These are phyloP conservation scores for Theileria orientalis DNA, from an alignment of 169 alveolate genomes.

Conservation along the genomic window DNA sequence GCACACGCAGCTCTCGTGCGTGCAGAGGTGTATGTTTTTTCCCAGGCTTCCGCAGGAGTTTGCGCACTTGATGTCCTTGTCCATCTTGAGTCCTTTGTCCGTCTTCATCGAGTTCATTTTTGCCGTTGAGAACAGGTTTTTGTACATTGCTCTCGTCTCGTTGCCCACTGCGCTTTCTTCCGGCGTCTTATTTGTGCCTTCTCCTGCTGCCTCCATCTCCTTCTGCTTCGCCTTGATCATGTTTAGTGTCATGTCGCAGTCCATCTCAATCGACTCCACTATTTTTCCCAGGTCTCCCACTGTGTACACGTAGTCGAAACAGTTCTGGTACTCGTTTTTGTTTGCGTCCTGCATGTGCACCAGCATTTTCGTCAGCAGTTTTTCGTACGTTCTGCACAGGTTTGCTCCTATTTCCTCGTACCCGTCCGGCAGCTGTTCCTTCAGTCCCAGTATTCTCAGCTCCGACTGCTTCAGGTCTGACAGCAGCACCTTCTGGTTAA, in stretches of 20 bases:
- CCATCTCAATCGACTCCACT: conserved; percentile 46
- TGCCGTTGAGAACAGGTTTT: too few relatives aligned
- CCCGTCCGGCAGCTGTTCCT: neutral
- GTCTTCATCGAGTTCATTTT: neutral
- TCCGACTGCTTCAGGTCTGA: conserved; percentile 23
- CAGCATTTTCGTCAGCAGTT: conserved; percentile 57
- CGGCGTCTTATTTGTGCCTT: neutral
- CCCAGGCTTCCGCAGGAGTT: conserved; percentile 2
- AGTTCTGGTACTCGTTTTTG: conserved; percentile 16
- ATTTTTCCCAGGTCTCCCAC: conserved; percentile 45
- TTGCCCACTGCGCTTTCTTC: neutral
- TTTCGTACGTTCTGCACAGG: conserved; percentile 54
- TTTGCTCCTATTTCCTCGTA: conserved; percentile 18
- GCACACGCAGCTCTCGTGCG: conserved; percentile 43
- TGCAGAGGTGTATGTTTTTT: conserved; percentile 1
- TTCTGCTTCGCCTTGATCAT: neutral
- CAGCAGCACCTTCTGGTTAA: conserved; percentile 24
- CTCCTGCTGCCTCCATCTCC: conserved; percentile 10
- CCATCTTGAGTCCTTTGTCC: neutral
- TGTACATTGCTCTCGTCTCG: too few relatives aligned
- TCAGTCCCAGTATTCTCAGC: conserved; percentile 12
- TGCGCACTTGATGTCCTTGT: conserved; percentile 1
- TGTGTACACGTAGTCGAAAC: conserved; percentile 58
- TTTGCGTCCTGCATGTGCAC: conserved; percentile 67
- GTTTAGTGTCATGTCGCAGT: conserved; percentile 28